A percentile compares a stretch with the other conserved stretches of the same genome.
Evolutionary conservation across 148 eudicot genomes (phyloP).

Genomic region (Drosera capensis): DNA sequence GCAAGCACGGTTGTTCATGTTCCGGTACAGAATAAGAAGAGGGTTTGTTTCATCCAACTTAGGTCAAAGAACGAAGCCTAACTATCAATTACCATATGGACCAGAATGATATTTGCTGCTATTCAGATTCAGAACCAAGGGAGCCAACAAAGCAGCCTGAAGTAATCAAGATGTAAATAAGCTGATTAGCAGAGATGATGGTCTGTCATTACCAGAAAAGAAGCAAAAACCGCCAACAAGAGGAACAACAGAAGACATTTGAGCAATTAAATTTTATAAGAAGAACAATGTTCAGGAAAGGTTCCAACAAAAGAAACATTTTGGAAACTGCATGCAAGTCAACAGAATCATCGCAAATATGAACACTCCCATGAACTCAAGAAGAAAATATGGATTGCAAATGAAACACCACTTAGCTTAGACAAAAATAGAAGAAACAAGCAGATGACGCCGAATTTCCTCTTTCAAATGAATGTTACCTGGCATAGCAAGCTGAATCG

Average conservation of each 20-base stretch:
- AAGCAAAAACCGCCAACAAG: neutral
- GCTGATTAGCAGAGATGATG: neutral
- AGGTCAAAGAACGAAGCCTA: neutral
- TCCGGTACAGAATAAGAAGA: too few relatives aligned
- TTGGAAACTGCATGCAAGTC: too few relatives aligned
- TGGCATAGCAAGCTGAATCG: constrained; percentile 67
- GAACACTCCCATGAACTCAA: too few relatives aligned
- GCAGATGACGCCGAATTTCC: neutral
- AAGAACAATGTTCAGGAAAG: too few relatives aligned
- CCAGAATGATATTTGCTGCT: constrained; percentile 58
- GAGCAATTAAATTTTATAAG: too few relatives aligned
- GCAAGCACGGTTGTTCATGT: neutral
- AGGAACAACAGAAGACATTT: neutral
- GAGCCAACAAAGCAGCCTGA: constrained; percentile 97
- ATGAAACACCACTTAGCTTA: neutral
- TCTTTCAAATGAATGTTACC: constrained; percentile 14
- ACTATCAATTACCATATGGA: constrained; percentile 51
- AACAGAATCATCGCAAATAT: too few relatives aligned
- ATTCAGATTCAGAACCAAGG: constrained; percentile 61
- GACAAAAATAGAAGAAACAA: neutral
- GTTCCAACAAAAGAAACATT: too few relatives aligned
- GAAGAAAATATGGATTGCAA: neutral
- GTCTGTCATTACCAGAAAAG: neutral
- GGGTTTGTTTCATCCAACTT: neutral
- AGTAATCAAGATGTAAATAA: neutral